Evolutionary conservation across 2,329 filamentous ascomycete species (phyloP), one percentile per base, ranked within the genome.

Genomic region (Colletotrichum coccodes): DNA sequence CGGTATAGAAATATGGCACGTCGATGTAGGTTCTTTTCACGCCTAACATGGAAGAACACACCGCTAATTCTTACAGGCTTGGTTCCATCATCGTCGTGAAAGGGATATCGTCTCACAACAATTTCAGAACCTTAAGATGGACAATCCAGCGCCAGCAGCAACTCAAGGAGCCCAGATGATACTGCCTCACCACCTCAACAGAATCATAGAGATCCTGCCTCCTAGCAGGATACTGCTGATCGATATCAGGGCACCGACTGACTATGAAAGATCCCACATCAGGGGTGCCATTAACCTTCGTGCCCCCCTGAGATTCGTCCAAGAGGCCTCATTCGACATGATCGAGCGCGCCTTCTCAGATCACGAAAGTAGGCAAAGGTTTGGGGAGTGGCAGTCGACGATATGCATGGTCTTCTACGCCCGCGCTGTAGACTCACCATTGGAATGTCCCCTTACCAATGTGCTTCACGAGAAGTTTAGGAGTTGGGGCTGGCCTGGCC

Each of bases 1-100:
- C 3, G 84, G 85, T 16, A 83, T 87, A 28, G 85, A 88, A 63
- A 80, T 82, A 3, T 77, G 79, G 54, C 84, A 88, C 70, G 80
- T 89, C 32, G 81, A 86, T 64, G 81, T 86, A 61, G 76, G 79
- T 76, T 12, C 8, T 11, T 5, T 21, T 32, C 23, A 30, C 11
- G 4, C 11, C 16, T 6, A 28, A 4, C 6, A 3, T 7, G 21
- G 26, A 6, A 30, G 36, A 32, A 18, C 4, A 9, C 16, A 12
- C 14, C 40, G 40, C 57, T 75, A 28, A 68, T 60, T 18, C 72
- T 76, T 26, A 77, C 54, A 83, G 80, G 68, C 78, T 4, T 89
- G 87, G 87, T 88, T 88, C 73, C 82, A 86, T 68, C 84, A 87
- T 67, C 83, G 86, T 23, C 81, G 85, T 34, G 82, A 87, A 57